Percentiles rank a stretch among this genome's conserved stretches.
These are phyloP conservation scores for Ophiostoma triangulosporum DNA, from an alignment of 2,329 filamentous ascomycete genomes.

Conservation along the genomic window DNA sequence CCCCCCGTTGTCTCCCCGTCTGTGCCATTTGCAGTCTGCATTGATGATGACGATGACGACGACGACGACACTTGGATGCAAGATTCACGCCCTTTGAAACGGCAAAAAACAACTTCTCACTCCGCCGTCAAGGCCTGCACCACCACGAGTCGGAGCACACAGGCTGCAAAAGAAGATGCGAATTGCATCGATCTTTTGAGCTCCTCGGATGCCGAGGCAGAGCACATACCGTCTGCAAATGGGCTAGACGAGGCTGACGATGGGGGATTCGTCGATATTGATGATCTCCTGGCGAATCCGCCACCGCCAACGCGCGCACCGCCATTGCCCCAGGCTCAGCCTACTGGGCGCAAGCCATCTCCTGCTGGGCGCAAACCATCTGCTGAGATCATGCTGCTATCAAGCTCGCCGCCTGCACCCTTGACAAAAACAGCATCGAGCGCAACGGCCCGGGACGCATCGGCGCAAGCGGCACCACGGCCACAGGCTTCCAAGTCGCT, in stretches of 20 bases:
- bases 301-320: not conserved
- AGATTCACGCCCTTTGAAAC: not conserved
- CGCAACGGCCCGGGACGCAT: not conserved
- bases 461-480: not conserved
- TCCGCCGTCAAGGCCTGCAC: no score
- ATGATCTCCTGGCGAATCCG: constrained; percentile 1
- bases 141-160: not conserved
- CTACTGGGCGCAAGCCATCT: not conserved
- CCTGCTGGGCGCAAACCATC: not conserved
- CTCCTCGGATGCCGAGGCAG: constrained; percentile 6
- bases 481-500: not conserved
- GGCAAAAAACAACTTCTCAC: no score
- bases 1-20: not conserved
- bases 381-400: not conserved
- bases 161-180: not conserved
- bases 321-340: not conserved
- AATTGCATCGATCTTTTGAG: constrained; percentile 11
- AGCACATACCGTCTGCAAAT: not conserved
- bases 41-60: not conserved
- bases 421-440: not conserved
- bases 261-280: constrained; percentile 4
- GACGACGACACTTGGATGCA: not conserved
- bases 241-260: not conserved
- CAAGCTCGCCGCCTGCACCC: not conserved
- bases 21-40: not conserved